These are phyloP conservation scores for Cyclotella choctawhatcheeana DNA, from an alignment of 108 stramenopile genomes.

Conservation along the genomic window DNA sequence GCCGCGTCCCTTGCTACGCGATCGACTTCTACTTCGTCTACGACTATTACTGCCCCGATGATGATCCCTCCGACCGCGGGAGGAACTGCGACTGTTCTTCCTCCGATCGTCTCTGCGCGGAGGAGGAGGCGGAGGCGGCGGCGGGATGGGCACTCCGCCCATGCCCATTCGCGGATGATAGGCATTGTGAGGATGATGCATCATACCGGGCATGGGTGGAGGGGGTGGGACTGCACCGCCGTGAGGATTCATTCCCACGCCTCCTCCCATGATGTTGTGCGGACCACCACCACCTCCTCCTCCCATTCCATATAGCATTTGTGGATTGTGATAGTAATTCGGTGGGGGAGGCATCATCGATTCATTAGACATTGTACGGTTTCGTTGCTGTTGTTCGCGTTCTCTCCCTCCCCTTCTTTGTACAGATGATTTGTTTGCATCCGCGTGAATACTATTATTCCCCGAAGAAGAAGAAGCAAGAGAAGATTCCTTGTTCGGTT, in stretches of 20 bases:
- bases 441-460: too few relatives aligned
- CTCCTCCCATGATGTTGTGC: too few relatives aligned
- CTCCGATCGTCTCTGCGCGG: background rate
- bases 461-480: background rate
- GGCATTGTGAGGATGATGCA: conserved; percentile 20
- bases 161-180: too few relatives aligned
- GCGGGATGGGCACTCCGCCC: conserved; percentile 7
- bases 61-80: background rate
- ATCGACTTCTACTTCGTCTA: conserved; percentile 17
- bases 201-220: conserved; percentile 2
- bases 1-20: conserved; percentile 18
- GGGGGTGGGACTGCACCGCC: conserved; percentile 19
- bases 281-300: too few relatives aligned
- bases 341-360: conserved; percentile 22
- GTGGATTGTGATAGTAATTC: conserved; percentile 23
- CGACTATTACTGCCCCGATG: conserved; percentile 11
- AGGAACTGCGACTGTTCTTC: background rate
- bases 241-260: too few relatives aligned
- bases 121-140: conserved; percentile 30
- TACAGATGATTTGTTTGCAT: conserved; percentile 5
- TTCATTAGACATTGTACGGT: too few relatives aligned
- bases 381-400: background rate
- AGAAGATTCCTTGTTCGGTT: background rate
- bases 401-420: conserved; percentile 2
- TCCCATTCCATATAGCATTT: conserved; percentile 10